phyloP scores from a whole-genome alignment of 2,329 filamentous ascomycete genomes.

The Phaeosphaeria sp. region DNA sequence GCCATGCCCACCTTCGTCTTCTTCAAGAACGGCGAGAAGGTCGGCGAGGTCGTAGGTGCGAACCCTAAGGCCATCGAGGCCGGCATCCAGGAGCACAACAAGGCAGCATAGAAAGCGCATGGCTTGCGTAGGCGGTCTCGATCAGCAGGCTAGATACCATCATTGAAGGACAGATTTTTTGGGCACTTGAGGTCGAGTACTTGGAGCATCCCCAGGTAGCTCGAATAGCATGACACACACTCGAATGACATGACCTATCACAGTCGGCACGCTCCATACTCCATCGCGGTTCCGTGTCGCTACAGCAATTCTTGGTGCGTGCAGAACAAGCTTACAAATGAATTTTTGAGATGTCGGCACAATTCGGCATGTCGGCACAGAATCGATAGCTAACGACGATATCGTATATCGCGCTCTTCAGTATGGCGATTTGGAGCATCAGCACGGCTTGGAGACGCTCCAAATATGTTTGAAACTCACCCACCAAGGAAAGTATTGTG shows the following conservation, averaged over 20 bases:
- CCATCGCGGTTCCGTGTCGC: neutral
- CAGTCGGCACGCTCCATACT: neutral
- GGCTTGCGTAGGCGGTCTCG: constrained; percentile 12
- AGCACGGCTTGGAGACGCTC: too few species aligned
- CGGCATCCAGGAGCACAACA: constrained; percentile 53
- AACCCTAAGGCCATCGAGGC: constrained; percentile 73
- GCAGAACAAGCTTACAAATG: neutral
- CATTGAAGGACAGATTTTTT: neutral
- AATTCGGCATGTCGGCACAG: neutral
- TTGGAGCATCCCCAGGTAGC: constrained; percentile 2
- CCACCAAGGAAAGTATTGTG: too few species aligned
- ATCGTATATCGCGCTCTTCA: too few species aligned
- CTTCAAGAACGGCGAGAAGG: constrained; percentile 80
- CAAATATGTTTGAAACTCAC: too few species aligned
- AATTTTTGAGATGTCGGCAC: neutral
- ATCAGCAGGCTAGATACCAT: neutral
- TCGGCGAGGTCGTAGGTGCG: constrained; percentile 78
- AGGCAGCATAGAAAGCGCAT: constrained; percentile 25
- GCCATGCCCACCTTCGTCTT: constrained; percentile 93
- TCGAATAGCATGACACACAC: constrained; percentile 22
- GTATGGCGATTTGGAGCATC: too few species aligned
- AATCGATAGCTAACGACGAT: neutral
- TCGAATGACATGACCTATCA: constrained; percentile 20
- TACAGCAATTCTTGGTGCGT: neutral
- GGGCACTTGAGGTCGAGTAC: neutral